Evolutionary conservation across 352 stramenopile genomes (phyloP).

Genomic region (Phytophthora sojae): DNA sequence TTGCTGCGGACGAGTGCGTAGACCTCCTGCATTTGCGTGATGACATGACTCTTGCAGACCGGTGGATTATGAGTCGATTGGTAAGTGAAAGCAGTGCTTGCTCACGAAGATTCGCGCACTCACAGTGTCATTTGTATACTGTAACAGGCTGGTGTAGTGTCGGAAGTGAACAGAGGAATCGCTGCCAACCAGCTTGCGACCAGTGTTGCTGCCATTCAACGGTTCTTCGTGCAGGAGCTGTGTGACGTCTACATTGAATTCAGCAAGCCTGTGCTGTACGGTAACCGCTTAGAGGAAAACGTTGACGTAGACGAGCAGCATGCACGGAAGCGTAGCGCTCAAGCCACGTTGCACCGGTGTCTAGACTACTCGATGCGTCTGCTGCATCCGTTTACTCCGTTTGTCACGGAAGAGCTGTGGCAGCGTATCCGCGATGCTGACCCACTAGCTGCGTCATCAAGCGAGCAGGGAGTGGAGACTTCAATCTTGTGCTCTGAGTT

Average conservation of each 20-base stretch:
- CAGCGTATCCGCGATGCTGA: slow-evolving; percentile 70
- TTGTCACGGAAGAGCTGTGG: slow-evolving; percentile 99
- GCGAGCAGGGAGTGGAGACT: slow-evolving; percentile 35
- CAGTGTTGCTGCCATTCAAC: slow-evolving; percentile 75
- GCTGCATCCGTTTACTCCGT: slow-evolving; percentile 99
- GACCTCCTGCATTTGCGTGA: slow-evolving; percentile 43
- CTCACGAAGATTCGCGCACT: slow-evolving; percentile 5
- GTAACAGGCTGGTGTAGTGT: slow-evolving; percentile 60
- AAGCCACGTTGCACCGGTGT: slow-evolving; percentile 94
- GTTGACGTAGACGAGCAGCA: slow-evolving; percentile 46
- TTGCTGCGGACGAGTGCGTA: background rate
- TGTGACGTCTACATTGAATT: slow-evolving; percentile 92
- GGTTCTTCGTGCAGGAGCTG: slow-evolving; percentile 88
- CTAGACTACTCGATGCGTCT: slow-evolving; percentile 96
- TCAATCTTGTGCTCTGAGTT: slow-evolving; percentile 78
- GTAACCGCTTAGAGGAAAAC: slow-evolving; percentile 62
- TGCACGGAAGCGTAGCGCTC: slow-evolving; percentile 77
- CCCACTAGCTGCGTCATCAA: slow-evolving; percentile 34
- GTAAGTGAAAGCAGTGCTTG: slow-evolving; percentile 33
- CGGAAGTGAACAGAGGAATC: slow-evolving; percentile 70
- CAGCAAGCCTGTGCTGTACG: slow-evolving; percentile 85
- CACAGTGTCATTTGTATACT: background rate
- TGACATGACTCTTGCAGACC: slow-evolving; percentile 71
- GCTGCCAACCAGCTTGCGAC: slow-evolving; percentile 70
- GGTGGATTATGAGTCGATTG: slow-evolving; percentile 88